phyloP scores from a whole-genome alignment of 208 protist genomes.

The Porcisia hertigi region DNA sequence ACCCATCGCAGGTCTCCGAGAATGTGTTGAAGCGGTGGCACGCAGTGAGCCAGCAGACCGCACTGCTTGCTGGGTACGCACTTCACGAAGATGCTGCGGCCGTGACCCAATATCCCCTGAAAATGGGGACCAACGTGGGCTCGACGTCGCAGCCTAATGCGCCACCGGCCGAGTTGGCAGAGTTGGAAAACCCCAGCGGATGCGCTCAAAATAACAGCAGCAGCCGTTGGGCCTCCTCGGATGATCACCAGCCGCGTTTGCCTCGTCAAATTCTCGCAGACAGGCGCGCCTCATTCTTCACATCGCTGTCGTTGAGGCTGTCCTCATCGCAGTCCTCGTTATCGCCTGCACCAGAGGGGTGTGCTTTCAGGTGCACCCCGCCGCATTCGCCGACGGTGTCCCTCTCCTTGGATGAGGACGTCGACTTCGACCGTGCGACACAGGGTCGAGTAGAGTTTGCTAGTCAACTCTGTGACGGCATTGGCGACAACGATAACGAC shows the following conservation, averaged over 20 bases:
- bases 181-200: not conserved
- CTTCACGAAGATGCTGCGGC: not conserved
- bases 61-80: not conserved
- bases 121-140: not conserved
- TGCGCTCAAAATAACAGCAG: not conserved
- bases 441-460: constrained; percentile 6
- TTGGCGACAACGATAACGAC: not conserved
- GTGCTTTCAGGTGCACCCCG: not conserved
- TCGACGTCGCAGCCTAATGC: not conserved
- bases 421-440: constrained; percentile 5
- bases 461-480: constrained; percentile 1
- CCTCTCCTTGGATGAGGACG: not conserved
- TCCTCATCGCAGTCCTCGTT: constrained; percentile 2
- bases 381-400: not conserved
- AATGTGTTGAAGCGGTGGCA: not conserved
- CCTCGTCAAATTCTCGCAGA: not conserved
- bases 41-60: not conserved
- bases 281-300: constrained; percentile 1
- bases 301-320: not conserved
- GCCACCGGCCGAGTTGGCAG: not conserved
- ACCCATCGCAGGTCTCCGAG: not conserved
- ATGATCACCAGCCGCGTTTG: not conserved
- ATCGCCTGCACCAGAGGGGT: constrained; percentile 1
- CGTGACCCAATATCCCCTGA: not conserved
- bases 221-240: not conserved